Evolutionary conservation across 2,329 filamentous ascomycete genomes (phyloP).

Genomic region (Zymoseptoria brevis): DNA sequence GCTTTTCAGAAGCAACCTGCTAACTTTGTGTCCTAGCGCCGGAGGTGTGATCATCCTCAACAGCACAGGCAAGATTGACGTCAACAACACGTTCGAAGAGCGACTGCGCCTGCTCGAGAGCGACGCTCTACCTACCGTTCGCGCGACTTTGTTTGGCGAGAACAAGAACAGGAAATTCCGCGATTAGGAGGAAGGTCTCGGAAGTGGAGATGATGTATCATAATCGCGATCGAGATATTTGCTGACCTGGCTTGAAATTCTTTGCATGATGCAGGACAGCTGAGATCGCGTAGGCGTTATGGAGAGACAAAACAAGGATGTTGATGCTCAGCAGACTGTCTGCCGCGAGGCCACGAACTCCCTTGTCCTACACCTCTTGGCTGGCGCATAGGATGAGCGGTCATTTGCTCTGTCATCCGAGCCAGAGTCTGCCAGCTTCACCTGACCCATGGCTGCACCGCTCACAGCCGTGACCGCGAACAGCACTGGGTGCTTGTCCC

Average conservation of each 20-base stretch:
- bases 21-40: slow-evolving; percentile 49
- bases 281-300: background rate
- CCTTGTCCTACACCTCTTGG: background rate
- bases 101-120: slow-evolving; percentile 77
- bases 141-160: slow-evolving; percentile 81
- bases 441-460: too few relatives aligned
- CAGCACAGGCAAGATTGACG: slow-evolving; percentile 85
- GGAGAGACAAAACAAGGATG: background rate
- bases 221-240: background rate
- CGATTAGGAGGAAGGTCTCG: slow-evolving; percentile 49
- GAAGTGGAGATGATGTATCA: background rate
- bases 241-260: background rate
- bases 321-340: background rate
- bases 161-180: slow-evolving; percentile 95
- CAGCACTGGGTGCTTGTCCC: too few relatives aligned
- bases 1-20: slow-evolving; percentile 1
- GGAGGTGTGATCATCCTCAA: slow-evolving; percentile 78
- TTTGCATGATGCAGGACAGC: background rate
- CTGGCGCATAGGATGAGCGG: background rate
- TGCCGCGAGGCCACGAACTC: background rate
- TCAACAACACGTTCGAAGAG: slow-evolving; percentile 97
- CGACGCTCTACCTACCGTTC: slow-evolving; percentile 74
- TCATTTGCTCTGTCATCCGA: background rate
- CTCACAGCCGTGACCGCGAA: too few relatives aligned
- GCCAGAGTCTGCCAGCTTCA: background rate